Evolutionary conservation across 208 protist genomes (phyloP), one percentile per base, ranked within the genome.

Genomic region (Naegleria fowleri): DNA sequence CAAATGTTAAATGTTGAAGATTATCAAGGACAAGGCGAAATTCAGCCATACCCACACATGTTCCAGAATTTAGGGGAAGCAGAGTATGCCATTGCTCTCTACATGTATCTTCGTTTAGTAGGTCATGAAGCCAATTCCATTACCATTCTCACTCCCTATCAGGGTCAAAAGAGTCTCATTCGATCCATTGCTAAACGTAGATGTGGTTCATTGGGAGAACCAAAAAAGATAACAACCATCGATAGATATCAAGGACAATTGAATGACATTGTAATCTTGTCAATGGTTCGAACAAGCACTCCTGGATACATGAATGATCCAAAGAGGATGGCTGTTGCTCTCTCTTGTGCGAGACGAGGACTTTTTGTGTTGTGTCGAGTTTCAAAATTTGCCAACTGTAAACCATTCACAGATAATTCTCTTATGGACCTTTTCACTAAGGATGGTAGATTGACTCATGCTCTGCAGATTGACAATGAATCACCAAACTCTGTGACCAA

Each of bases 201-300:
- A 88, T 48, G 94, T 91, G 38, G 75, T 0, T 11, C 38, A n/a
- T 95, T 95, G 87, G 95, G 95, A n/a, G n/a, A 33, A 29, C 95
- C 95, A 29, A 19, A 88, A 3, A 94, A 95, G 52, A 93, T 98
- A 41, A 92, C 95, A 5, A 98, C 97, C 0, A 95, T 98, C 0
- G 97, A 98, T 93, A 94, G 95, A 90, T 98, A 93, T 91, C 97
- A 98, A 91, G 97, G 97, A 25, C 96, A 96, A 90, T 96, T 98
- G 91, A 97, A 97, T 90, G 97, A 98, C 92, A 97, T 90, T 41
- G 87, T 97, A 5, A 93, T 98, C 0, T 92, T 98, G 0, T 98
- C 96, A 55, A 91, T 98, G 0, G 96, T 98, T 25, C 92, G 96
- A 79, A 98, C 96, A 0, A 90, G 91, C 55, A 33, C 11, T 36